Evolutionary conservation across 257 asterid species (phyloP).

Genomic region (Plantago major): DNA sequence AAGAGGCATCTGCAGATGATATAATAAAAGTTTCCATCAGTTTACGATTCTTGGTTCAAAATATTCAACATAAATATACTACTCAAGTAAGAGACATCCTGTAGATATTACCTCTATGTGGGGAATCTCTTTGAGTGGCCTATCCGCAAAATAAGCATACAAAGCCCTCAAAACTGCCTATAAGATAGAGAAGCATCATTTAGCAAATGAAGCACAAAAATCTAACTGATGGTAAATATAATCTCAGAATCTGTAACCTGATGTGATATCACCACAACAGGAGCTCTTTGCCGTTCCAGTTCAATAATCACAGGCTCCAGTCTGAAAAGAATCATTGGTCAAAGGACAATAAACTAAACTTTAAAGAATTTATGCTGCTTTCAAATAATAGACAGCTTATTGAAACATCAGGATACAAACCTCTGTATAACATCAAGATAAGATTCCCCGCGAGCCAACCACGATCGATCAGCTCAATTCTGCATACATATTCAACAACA

Average conservation of each 20-base stretch:
- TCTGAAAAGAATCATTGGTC: slow-evolving; percentile 35
- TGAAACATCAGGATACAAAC: slow-evolving; percentile 36
- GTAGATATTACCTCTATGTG: slow-evolving; percentile 73
- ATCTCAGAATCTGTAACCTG: slow-evolving; percentile 52
- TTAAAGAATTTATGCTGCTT: slow-evolving; percentile 16
- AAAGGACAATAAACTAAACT: slow-evolving; percentile 17
- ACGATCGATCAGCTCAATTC: too few relatives aligned
- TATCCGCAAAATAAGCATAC: slow-evolving; percentile 97
- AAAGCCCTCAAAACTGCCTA: slow-evolving; percentile 96
- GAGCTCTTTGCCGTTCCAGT: slow-evolving; percentile 97
- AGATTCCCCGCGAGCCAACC: slow-evolving; percentile 98
- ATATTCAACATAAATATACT: background rate
- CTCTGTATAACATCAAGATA: slow-evolving; percentile 98
- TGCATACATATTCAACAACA: too few relatives aligned
- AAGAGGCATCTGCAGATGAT: slow-evolving; percentile 70
- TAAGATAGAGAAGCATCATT: slow-evolving; percentile 22
- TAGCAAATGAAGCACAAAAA: slow-evolving; percentile 20
- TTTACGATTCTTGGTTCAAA: background rate
- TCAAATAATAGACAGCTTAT: slow-evolving; percentile 2
- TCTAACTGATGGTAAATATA: slow-evolving; percentile 16
- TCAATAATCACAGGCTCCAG: slow-evolving; percentile 97
- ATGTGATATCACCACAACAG: slow-evolving; percentile 95
- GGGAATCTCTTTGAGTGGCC: slow-evolving; percentile 94
- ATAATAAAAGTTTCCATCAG: slow-evolving; percentile 7
- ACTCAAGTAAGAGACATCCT: background rate